These are phyloP conservation scores for Globisporangium cystogenes DNA, from an alignment of 352 stramenopile genomes.

Conservation along the genomic window DNA sequence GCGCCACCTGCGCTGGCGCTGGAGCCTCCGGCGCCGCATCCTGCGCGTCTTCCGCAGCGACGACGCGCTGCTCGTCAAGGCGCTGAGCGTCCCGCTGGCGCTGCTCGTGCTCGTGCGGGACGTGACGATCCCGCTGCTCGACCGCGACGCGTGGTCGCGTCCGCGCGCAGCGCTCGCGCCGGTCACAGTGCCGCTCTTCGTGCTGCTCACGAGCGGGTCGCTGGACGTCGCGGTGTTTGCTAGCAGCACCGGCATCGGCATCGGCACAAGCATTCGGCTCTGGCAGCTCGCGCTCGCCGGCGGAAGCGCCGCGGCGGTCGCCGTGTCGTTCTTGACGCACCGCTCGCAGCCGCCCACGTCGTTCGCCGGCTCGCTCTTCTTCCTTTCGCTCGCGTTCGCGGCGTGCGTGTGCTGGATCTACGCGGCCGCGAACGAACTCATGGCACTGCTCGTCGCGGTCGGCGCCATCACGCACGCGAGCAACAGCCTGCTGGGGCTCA, in stretches of 20 bases:
- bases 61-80: slow-evolving; percentile 35
- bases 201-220: slow-evolving; percentile 55
- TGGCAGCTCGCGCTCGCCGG: slow-evolving; percentile 31
- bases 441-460: slow-evolving; percentile 72
- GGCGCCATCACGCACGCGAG: slow-evolving; percentile 71
- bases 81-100: slow-evolving; percentile 44
- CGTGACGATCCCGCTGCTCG: slow-evolving; percentile 63
- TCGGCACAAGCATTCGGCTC: slow-evolving; percentile 26
- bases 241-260: slow-evolving; percentile 17
- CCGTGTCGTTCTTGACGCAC: slow-evolving; percentile 64
- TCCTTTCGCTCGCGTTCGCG: slow-evolving; percentile 65
- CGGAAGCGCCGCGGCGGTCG: slow-evolving; percentile 39
- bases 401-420: slow-evolving; percentile 92
- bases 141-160: slow-evolving; percentile 71
- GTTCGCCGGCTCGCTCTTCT: slow-evolving; percentile 32
- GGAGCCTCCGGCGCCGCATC: slow-evolving; percentile 48
- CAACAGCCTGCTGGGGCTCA: slow-evolving; percentile 73
- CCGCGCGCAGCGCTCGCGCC: slow-evolving; percentile 80
- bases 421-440: slow-evolving; percentile 79
- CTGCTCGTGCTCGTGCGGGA: slow-evolving; percentile 51
- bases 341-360: slow-evolving; percentile 52
- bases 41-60: slow-evolving; percentile 35
- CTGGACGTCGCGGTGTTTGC: slow-evolving; percentile 6
- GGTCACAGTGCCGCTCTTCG: slow-evolving; percentile 79
- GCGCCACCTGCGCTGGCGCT: slow-evolving; percentile 70